Conservation (phyloP, 306 rosid species). For the Glycyrrhiza uralensis region DNA sequence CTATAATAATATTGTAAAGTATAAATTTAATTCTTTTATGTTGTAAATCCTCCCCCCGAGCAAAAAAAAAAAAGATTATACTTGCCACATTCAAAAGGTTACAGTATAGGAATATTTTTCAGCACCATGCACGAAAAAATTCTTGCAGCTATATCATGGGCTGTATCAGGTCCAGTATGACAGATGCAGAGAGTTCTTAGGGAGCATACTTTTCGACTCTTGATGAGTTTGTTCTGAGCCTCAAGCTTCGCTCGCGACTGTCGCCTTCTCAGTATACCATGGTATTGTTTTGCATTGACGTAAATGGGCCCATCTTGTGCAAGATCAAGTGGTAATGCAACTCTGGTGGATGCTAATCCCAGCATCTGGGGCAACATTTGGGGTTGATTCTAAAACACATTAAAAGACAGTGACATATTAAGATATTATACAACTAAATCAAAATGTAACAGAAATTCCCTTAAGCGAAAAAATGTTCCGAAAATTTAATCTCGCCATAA, state of each 20-base stretch:
- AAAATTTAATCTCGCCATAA: not conserved
- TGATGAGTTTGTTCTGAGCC: conserved; percentile 78
- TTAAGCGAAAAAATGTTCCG: not conserved
- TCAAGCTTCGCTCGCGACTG: conserved; percentile 92
- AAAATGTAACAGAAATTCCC: not conserved
- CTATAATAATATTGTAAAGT: not conserved
- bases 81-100: not conserved
- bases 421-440: not conserved
- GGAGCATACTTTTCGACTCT: conserved; percentile 62
- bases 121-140: not conserved
- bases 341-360: conserved; percentile 59
- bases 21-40: not conserved
- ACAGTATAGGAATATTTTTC: not conserved
- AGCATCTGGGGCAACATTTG: conserved; percentile 51
- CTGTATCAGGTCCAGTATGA: not conserved
- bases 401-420: not conserved
- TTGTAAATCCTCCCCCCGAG: not conserved
- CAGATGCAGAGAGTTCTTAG: not conserved
- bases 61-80: not conserved
- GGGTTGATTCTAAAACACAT: conserved; percentile 35
- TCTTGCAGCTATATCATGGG: not conserved
- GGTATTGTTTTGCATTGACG: conserved; percentile 91
- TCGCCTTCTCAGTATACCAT: conserved; percentile 88
- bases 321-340: conserved; percentile 70
- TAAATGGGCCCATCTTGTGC: conserved; percentile 84